Evolutionary conservation across 345 rosid genomes (phyloP).

Genomic region (Arabis hirsuta): DNA sequence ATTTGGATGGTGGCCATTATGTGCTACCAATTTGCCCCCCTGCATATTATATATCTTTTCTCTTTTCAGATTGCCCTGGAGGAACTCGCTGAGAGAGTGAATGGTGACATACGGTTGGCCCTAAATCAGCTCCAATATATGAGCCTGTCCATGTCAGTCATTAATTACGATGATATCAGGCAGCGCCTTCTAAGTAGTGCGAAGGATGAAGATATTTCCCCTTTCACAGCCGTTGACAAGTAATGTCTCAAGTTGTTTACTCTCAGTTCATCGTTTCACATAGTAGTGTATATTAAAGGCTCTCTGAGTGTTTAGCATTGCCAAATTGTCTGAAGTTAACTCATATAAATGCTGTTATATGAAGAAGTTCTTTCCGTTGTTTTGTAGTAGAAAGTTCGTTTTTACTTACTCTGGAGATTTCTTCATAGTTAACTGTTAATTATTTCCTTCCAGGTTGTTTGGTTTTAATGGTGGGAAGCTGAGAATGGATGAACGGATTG

Average conservation of each 20-base stretch:
- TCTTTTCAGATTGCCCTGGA: conserved; percentile 78
- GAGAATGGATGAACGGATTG: conserved; percentile 93
- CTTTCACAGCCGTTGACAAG: conserved; percentile 98
- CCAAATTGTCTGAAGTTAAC: conserved; percentile 24
- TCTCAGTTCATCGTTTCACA: conserved; percentile 22
- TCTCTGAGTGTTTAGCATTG: conserved; percentile 26
- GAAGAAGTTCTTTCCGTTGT: not conserved
- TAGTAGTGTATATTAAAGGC: conserved; percentile 16
- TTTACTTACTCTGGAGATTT: conserved; percentile 12
- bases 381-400: conserved; percentile 2
- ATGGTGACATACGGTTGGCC: conserved; percentile 98
- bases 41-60: conserved; percentile 1
- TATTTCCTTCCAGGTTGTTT: conserved; percentile 61
- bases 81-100: conserved; percentile 93
- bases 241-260: conserved; percentile 47
- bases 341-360: conserved; percentile 25
- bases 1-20: conserved; percentile 25
- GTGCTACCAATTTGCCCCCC: conserved; percentile 27
- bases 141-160: conserved; percentile 86
- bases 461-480: conserved; percentile 85
- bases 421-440: conserved; percentile 7
- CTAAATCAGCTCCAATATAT: conserved; percentile 91
- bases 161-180: conserved; percentile 89
- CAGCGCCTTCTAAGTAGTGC: conserved; percentile 82
- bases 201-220: conserved; percentile 98